Conservation (phyloP, 306 rosid species). For the Ormosia emarginata region DNA sequence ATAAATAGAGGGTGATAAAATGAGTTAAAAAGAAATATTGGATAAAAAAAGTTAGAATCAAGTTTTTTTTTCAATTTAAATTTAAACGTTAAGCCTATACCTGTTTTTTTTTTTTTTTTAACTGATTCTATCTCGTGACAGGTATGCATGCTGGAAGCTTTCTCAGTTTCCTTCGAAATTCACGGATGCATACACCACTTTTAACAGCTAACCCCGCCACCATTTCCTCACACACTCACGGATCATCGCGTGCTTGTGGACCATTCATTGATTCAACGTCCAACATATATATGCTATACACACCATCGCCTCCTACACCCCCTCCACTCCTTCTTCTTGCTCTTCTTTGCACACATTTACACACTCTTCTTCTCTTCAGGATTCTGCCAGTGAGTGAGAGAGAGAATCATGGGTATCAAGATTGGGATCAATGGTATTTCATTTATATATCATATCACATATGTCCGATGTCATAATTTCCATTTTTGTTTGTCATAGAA, state of each 20-base stretch:
- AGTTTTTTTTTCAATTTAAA: too few relatives aligned
- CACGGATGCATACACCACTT: background rate
- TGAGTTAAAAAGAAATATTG: too few relatives aligned
- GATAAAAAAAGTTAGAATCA: too few relatives aligned
- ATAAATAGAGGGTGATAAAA: too few relatives aligned
- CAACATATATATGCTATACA: background rate
- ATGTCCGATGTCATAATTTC: background rate
- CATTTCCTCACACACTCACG: background rate
- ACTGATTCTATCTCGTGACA: background rate
- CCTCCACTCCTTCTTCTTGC: background rate
- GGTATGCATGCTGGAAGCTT: background rate
- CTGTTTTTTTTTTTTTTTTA: background rate
- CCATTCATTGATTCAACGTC: background rate
- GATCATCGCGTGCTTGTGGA: too few relatives aligned
- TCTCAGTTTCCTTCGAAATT: background rate
- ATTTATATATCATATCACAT: background rate
- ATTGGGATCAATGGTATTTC: constrained; percentile 78
- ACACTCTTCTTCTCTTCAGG: background rate
- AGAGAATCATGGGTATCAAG: constrained; percentile 51
- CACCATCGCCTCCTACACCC: background rate
- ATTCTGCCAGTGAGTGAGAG: background rate
- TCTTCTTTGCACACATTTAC: background rate
- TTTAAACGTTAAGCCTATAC: too few relatives aligned
- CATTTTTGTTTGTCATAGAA: background rate
- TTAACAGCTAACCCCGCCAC: background rate